Base-by-base conservation (phyloP, 108 stramenopile genomes). In the Fistulifera solaris region DNA sequence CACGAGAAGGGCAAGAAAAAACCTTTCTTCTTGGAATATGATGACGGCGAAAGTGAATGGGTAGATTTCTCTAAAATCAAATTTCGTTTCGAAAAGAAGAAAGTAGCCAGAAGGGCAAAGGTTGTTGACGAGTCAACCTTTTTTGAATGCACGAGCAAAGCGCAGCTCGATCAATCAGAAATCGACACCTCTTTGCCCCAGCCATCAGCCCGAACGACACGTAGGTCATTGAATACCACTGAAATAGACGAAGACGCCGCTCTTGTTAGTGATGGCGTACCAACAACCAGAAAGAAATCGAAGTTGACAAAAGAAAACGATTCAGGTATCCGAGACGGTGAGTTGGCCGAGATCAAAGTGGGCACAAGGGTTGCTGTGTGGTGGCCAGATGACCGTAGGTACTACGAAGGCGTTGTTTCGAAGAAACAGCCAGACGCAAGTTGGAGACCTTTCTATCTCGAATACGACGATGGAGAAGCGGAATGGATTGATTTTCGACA, bases 311-410 rank as follows among this genome's bases (percentile, higher is more conserved):
- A 4, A 21, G 44, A 11, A 8, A 6, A 3, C 44, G 44, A 45
- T 11, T 21, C 44, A 5, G 44, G 6, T 45, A 6, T 45, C 4
- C 7, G 4, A 6, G 19, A 4, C 19, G 44, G 11, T 45, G 22
- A 26, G 12, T 7, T 27, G 6, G 24, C 50, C 5, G 5, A 77
- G 48, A 51, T 87, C n/a, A 39, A 53, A 10, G 41, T 75, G 0
- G 81, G 78, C 21, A 61, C 62, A 0, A 52, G 64, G 13, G 22
- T 82, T 14, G 64, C 56, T 6, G 67, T 83, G 10, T 79, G 55
- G 26, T 86, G 80, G 80, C 59, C 67, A 11, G 75, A 71, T 19
- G 80, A 86, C 62, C 42, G 61, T 16, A 49, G 65, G 43, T 81
- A 77, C 38, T 86, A 81, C 51, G 56, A 58, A 3, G 76, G 62